These are phyloP conservation scores for Huntiella bhutanensis DNA, from an alignment of 2,329 filamentous ascomycete species.

Conservation along the genomic window DNA sequence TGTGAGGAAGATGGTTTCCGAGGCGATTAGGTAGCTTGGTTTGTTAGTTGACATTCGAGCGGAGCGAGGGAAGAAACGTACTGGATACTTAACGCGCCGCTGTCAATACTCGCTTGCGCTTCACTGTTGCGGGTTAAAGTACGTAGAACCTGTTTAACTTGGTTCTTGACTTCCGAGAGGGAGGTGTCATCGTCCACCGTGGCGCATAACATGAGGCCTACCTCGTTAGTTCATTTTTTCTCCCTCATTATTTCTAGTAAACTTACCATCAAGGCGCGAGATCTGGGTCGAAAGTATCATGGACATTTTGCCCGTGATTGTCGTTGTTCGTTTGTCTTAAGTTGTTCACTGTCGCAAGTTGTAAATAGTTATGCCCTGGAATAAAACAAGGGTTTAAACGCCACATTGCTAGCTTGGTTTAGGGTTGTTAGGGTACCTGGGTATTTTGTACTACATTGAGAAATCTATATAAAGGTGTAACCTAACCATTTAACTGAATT, in stretches of 20 bases:
- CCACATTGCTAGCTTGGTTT: not conserved
- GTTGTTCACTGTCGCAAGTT: too few relatives aligned
- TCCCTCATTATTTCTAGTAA: not conserved
- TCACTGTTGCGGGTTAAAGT: slow-evolving; percentile 77
- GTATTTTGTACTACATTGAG: not conserved
- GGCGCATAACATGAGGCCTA: slow-evolving; percentile 85
- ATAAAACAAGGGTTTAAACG: too few relatives aligned
- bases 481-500: slow-evolving; percentile 5
- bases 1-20: slow-evolving; percentile 75
- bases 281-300: slow-evolving; percentile 94
- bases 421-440: not conserved
- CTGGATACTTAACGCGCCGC: slow-evolving; percentile 67
- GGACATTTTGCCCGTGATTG: slow-evolving; percentile 10
- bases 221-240: not conserved
- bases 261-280: slow-evolving; percentile 68
- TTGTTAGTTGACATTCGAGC: not conserved
- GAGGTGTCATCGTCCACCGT: slow-evolving; percentile 83
- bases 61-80: slow-evolving; percentile 26
- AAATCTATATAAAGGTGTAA: too few relatives aligned
- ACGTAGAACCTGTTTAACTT: slow-evolving; percentile 79
- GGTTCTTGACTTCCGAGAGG: slow-evolving; percentile 71
- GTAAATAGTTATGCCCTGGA: too few relatives aligned
- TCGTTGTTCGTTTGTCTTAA: not conserved
- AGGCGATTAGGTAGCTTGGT: slow-evolving; percentile 61
- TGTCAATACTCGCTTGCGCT: slow-evolving; percentile 81